phyloP scores from a whole-genome alignment of 2,329 filamentous ascomycete species.

The Raffaelea arxii region DNA sequence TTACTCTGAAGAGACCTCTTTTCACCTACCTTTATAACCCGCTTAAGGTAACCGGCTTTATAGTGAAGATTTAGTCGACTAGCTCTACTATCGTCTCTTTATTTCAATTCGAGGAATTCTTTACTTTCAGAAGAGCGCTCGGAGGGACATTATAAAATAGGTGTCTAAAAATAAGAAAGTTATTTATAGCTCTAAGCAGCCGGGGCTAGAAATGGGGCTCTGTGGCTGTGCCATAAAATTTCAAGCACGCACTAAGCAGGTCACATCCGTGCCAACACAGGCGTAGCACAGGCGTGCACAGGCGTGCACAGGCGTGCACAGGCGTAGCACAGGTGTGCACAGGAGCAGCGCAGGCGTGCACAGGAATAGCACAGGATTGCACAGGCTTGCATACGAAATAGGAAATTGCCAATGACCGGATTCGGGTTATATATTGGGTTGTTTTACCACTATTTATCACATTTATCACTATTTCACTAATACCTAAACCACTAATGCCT shows the following conservation, averaged over 20 bases:
- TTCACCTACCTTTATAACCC: too few relatives aligned
- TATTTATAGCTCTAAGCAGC: background rate
- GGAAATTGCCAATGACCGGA: background rate
- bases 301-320: background rate
- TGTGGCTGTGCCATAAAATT: background rate
- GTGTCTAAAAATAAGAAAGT: background rate
- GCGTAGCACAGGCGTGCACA: too few relatives aligned
- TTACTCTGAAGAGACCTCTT: too few relatives aligned
- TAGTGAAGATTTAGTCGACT: background rate
- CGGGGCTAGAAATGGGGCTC: background rate
- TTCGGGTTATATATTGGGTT: background rate
- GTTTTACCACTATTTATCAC: background rate
- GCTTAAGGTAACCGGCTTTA: background rate
- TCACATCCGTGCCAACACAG: background rate
- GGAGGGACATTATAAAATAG: background rate
- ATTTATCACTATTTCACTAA: too few relatives aligned
- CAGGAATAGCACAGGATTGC: background rate
- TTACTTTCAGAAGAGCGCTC: background rate
- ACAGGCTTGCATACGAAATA: background rate
- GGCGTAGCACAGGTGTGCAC: background rate
- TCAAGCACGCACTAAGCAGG: background rate
- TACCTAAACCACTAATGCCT: too few relatives aligned
- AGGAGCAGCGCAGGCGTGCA: background rate
- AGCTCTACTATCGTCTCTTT: background rate
- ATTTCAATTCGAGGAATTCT: background rate